Percentiles rank a stretch among this genome's conserved stretches.
Evolutionary conservation across 176 grass and related monocot species (phyloP).

Genomic region (Triticum monococcum): DNA sequence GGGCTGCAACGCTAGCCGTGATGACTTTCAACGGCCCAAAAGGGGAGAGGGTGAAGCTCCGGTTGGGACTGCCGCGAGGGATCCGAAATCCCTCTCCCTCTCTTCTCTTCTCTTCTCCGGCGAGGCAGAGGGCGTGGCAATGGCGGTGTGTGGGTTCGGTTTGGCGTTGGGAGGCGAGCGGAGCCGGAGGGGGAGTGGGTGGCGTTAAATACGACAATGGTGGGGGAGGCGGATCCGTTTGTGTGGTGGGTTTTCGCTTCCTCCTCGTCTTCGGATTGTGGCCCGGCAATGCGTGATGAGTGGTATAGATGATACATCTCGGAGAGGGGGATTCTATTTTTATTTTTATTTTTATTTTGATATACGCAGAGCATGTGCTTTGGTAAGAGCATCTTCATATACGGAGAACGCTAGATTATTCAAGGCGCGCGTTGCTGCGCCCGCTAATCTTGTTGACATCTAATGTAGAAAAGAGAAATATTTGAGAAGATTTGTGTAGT

Average conservation of each 20-base stretch:
- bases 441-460: too few species aligned
- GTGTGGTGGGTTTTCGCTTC: constrained; percentile 7
- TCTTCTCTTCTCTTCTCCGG: constrained; percentile 24
- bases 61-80: background rate
- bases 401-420: too few species aligned
- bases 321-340: too few species aligned
- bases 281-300: too few species aligned
- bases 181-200: background rate
- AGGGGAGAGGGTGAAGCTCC: background rate
- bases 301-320: too few species aligned
- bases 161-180: background rate
- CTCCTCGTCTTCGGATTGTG: background rate
- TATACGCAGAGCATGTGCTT: too few species aligned
- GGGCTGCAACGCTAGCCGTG: constrained; percentile 88
- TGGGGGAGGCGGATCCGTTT: background rate
- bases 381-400: too few species aligned
- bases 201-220: constrained; percentile 25
- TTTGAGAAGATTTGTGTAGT: too few species aligned
- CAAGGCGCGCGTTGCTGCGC: too few species aligned
- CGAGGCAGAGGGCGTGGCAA: background rate
- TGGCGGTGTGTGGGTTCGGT: background rate
- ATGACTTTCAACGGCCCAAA: constrained; percentile 52
- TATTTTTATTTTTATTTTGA: too few species aligned
- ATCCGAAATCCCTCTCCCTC: background rate
- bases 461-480: too few species aligned